phyloP scores from a whole-genome alignment of 768 basidiomycete species.

The Piloderma croceum region DNA sequence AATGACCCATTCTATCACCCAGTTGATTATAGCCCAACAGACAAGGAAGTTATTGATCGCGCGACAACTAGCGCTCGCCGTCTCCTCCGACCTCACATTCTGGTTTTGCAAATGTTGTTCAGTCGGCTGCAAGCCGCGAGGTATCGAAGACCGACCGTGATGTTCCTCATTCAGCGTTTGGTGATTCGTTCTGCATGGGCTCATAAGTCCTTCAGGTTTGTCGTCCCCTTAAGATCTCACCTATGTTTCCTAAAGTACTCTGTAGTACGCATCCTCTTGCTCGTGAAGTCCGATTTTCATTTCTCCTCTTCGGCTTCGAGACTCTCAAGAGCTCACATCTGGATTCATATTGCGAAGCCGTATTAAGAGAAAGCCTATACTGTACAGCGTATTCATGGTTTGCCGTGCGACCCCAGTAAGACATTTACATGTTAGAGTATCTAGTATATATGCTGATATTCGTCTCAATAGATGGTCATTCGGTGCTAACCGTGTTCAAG shows the following conservation, averaged over 20 bases:
- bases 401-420: constrained; percentile 86
- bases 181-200: constrained; percentile 75
- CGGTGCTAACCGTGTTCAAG: constrained; percentile 88
- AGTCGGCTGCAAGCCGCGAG: constrained; percentile 92
- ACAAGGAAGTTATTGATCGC: constrained; percentile 77
- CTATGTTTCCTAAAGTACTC: background rate
- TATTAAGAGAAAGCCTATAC: constrained; percentile 73
- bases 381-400: constrained; percentile 88
- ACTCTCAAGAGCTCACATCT: constrained; percentile 82
- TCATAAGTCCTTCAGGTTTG: constrained; percentile 67
- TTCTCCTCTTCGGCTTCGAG: constrained; percentile 91
- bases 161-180: constrained; percentile 81
- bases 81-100: constrained; percentile 74
- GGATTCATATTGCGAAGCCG: constrained; percentile 75
- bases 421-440: background rate
- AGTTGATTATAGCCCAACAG: constrained; percentile 84
- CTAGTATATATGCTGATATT: background rate
- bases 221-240: background rate
- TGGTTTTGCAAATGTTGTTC: constrained; percentile 82
- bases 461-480: constrained; percentile 82
- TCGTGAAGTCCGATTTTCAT: constrained; percentile 83
- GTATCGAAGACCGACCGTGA: constrained; percentile 78
- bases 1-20: constrained; percentile 84
- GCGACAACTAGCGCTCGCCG: constrained; percentile 64
- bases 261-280: constrained; percentile 86